These are phyloP conservation scores for Chlamydomonas eustigma DNA, from an alignment of 139 green algal genomes.

Conservation along the genomic window DNA sequence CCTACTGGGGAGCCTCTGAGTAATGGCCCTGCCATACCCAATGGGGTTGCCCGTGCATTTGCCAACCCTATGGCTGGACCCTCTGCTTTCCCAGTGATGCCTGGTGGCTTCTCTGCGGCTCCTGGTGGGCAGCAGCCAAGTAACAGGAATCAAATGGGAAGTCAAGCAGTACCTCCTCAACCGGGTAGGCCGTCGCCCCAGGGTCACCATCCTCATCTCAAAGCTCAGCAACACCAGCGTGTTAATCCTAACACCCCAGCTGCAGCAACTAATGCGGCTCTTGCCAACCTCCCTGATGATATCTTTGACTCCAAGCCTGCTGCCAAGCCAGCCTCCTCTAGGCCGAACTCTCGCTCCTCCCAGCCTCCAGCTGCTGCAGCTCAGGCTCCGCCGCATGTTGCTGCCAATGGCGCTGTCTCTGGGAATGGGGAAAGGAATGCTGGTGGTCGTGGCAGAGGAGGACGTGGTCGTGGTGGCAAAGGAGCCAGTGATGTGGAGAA, in stretches of 20 bases:
- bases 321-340: too few relatives aligned
- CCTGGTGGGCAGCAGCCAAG: not conserved
- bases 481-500: not conserved
- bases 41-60: not conserved
- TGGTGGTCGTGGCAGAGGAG: not conserved
- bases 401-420: not conserved
- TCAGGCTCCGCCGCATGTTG: not conserved
- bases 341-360: not conserved
- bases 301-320: constrained; percentile 34
- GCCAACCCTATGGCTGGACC: not conserved
- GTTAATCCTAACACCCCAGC: not conserved
- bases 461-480: not conserved
- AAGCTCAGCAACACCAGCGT: not conserved
- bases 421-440: not conserved
- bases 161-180: too few relatives aligned
- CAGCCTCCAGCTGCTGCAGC: not conserved
- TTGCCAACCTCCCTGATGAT: constrained; percentile 30
- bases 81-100: not conserved
- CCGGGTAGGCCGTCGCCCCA: too few relatives aligned
- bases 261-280: not conserved
- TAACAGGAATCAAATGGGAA: too few relatives aligned
- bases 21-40: not conserved
- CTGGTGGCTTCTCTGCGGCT: not conserved
- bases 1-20: too few relatives aligned
- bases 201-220: not conserved